Conservation (phyloP, 1,284 basidiomycete genomes). For the Wolfiporia cocos region DNA sequence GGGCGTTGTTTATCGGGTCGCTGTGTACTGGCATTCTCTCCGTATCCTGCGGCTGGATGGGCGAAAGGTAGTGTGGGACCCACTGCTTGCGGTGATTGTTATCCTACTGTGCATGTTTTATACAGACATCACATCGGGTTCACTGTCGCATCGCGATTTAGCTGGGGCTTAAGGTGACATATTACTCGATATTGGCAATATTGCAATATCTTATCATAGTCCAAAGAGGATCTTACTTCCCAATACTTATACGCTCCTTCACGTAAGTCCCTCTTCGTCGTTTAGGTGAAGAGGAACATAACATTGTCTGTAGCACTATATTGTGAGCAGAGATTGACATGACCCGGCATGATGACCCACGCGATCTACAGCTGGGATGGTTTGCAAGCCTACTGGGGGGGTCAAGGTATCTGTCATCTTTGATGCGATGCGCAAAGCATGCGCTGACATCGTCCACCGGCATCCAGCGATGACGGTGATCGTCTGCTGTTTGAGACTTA, state of each 20-base stretch:
- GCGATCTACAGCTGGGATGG: slow-evolving; percentile 8
- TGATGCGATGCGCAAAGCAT: no score
- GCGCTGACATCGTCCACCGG: no score
- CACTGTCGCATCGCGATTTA: slow-evolving; percentile 8
- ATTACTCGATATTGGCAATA: no score
- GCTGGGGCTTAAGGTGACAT: slow-evolving; percentile 6
- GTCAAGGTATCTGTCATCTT: slow-evolving; percentile 3
- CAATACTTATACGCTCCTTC: slow-evolving; percentile 7
- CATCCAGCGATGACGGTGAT: slow-evolving; percentile 5
- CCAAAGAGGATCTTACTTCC: slow-evolving; percentile 6
- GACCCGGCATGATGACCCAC: no score
- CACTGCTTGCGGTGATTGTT: no score
- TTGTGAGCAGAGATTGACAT: slow-evolving; percentile 2
- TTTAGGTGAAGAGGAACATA: no score
- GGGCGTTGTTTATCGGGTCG: slow-evolving; percentile 4
- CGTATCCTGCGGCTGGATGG: slow-evolving; percentile 8
- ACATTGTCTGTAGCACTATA: no score
- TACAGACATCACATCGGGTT: slow-evolving; percentile 7
- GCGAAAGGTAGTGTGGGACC: slow-evolving; percentile 1
- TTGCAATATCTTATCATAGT: no score
- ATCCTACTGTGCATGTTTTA: background rate
- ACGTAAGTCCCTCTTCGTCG: no score
- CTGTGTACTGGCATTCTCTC: slow-evolving; percentile 4
- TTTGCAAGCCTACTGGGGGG: slow-evolving; percentile 7
- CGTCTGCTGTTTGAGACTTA: background rate